Evolutionary conservation across 495 filamentous ascomycete species (phyloP), one percentile per base, ranked within the genome.

Genomic region (Mycothermus thermophilus): DNA sequence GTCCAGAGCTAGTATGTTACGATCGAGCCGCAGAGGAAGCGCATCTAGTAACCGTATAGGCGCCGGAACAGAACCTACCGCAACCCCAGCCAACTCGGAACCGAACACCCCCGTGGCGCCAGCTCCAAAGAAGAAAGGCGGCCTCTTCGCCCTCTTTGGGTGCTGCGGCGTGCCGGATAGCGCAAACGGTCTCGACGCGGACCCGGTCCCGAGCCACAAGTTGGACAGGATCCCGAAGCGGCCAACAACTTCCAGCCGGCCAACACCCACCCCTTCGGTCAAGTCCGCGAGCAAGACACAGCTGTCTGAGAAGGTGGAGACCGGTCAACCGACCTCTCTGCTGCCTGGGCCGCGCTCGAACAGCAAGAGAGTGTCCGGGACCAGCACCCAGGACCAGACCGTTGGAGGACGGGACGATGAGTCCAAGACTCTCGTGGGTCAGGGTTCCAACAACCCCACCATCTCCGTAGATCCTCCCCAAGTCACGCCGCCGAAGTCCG

Each of bases 121-220:
- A 41, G 50, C 50, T 10, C 66, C 65, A 35, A 79, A 76, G 52
- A 82, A 79, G 60, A 74, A 72, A 54, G 63, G 60, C 33, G 67
- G 63, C 8, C 59, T 94, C 24, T 59, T 92, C 14, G 66, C 81
- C 17, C 75, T 90, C 37, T 62, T 94, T 31, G 77, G 71, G 33
- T 94, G 86, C 63, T 94, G 85, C 54, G 75, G 76, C 19, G 71
- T 77, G 18, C 67, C 75, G 25, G 69, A 75, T 38, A 58, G 71
- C 29, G 72, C 71, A n/a, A 72, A 77, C 37, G 59, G 71, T 3
- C 62, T 75, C 25, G 75, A 74, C 38, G 72, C 75, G 25, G 80
- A 81, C 27, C 53, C 57, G 15, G 55, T 80, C 15, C 75, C 80
- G 30, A 62, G 73, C 22, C 86, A 87, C 60, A 78, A 75, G 49